Evolutionary conservation across 495 filamentous ascomycete genomes (phyloP), one percentile per base, ranked within the genome.

Genomic region (Xylaria grammica): DNA sequence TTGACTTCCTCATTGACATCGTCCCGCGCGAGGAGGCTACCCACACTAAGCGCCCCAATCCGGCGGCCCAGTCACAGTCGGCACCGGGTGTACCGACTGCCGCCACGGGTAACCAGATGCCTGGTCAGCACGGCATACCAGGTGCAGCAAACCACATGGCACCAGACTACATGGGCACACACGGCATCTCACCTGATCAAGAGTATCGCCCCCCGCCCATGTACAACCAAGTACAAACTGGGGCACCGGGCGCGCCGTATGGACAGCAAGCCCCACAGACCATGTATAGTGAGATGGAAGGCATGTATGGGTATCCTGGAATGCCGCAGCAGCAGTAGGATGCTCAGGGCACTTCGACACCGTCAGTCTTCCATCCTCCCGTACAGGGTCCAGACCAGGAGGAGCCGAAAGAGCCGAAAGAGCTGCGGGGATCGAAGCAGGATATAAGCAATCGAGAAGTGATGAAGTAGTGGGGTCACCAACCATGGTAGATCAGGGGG

Each of bases 1-100:
- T 99, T 78, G 95, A 99, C 80, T 99, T 99, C 79, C 83, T 99
- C 58, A 99, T 99, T 75, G 95, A 99, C 77, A 99, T 99, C 63
- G 95, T 99, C 8, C 95, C 95, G 5, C 88, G 95, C 40, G 95
- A 99, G 75, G 95, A 99, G 72, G 93, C 95, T 20, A 83, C 89
- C 52, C 92, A 97, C 76, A 84, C 89, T 38, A 97, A 97, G 81
- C 84, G 92, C 55, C 65, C 74, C 42, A 87, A 87, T 69, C 81
- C 86, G 57, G 80, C 81, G 49, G 74, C 79, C 15, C 79, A 78
- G 44, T 72, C 81, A 44, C 86, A 80, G 55, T 60, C 69, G 22
- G 50, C 69, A 3, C 71, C 69, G 57, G 72, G 71, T 42, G 78
- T 83, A 20, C 77, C 85, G 48, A 74, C 85, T 32, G 81, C 82